Evolutionary conservation across 345 rosid species (phyloP), one percentile per base, ranked within the genome.

Genomic region (Litchi chinensis): DNA sequence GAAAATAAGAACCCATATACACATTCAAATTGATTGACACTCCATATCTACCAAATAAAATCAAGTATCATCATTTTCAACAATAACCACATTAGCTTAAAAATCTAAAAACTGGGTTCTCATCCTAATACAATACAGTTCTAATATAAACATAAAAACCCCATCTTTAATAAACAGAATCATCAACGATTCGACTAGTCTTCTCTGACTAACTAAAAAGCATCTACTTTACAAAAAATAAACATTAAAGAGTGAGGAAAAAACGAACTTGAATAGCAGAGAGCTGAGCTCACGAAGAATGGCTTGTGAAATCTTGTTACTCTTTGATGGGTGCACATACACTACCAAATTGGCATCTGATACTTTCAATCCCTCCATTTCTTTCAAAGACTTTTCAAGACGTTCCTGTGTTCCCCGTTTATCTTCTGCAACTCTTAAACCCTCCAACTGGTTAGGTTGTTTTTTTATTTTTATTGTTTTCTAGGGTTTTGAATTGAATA

Each of bases 281-380:
- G 94, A 68, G 81, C 97, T 91, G 75, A 95, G 94, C 85, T 94
- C 90, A 32, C 92, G 91, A 64, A 90, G 90, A 16, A 95, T 89
- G 1, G 95, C 97, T 22, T 82, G 81, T 68, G 83, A 44, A 64
- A 88, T 83, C 68, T 84, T 84, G 40, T 83, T 84, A 83, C 89
- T 77, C 87, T 89, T 88, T 0, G 90, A 94, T 28, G 97, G 98
- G 26, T 89, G 98, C 28, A 93, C 71, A 79, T 85, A 85, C 15
- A 91, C 86, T 72, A 83, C 76, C 87, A 95, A 82, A 70, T 89
- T 77, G 11, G 97, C 93, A 32, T 85, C 88, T 2, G 92, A 80
- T 21, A 86, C 87, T 77, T 82, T 88, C 80, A 95, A 76, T 1
- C 99, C 98, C 60, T 95, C 96, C 99, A 92, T 91, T 64, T 52